Evolutionary conservation across 1,284 basidiomycete genomes (phyloP), one percentile per base, ranked within the genome.

Genomic region (Leccinum insigne): DNA sequence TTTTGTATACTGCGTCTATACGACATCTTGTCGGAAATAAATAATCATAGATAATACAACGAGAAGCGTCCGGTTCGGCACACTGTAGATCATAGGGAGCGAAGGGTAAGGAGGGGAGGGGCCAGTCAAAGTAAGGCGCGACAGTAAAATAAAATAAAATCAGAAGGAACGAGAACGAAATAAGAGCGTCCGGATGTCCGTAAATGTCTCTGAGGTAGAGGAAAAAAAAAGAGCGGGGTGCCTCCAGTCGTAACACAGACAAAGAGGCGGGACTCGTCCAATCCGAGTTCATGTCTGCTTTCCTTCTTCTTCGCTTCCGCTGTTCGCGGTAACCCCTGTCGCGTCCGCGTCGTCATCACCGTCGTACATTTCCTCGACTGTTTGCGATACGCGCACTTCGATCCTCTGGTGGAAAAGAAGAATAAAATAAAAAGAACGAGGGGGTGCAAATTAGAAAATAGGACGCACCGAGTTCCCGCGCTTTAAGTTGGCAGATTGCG

Each of bases 391-490:
- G 23, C 54, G 54, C 16, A 56, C 26, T 56, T 56, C 54, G 23
- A 56, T 29, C 6, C 6, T 29, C 54, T 56, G 54, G 5, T 29
- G 5, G 16, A 56, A 26, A 49, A 6, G 11, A 52, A 21, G 6
- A 23, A 21, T 52, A 52, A 52, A 18, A 18, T 18, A 11, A 49
- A 49, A 13, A 23, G 6, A 52, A 23, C 49, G 49, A 52, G 47
- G 7, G 18, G 11, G 13, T 21, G 18, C 21, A 52, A 13, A 21
- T 52, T 13, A 23, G 21, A 52, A 6, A 4, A 21, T 14, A 13
- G 21, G 47, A 71, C 72, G 3, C 23, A 72, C 72, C 65, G 65
- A 62, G 8, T 32, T 29, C 4, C 14, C n/a, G 3, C 29, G 60
- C 32, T 56, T 59, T 42, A 64, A 6, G 11, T 67, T 44, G 11